phyloP scores from a whole-genome alignment of 2,329 filamentous ascomycete species.

The Didymella arachidicola region DNA sequence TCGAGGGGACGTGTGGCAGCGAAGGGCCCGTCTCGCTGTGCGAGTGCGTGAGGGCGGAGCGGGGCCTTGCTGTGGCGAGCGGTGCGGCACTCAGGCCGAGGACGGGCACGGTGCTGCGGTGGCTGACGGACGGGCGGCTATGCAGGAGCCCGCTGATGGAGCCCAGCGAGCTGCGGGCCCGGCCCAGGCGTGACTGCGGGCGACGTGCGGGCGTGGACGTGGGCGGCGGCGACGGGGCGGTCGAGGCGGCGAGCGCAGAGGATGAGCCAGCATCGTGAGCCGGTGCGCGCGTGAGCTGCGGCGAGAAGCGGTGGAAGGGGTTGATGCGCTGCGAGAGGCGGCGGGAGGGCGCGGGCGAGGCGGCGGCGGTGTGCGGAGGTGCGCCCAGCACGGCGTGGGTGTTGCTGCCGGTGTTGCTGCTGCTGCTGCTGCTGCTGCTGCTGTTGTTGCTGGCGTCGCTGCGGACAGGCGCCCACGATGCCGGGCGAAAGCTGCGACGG shows the following conservation, averaged over 20 bases:
- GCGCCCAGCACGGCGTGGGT: background rate
- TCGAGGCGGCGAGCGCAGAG: slow-evolving; percentile 5
- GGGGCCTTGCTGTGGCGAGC: slow-evolving; percentile 26
- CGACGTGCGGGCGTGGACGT: slow-evolving; percentile 28
- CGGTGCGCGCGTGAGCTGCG: slow-evolving; percentile 15
- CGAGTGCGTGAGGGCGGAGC: slow-evolving; percentile 32
- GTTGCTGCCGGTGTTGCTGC: background rate
- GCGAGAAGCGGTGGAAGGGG: slow-evolving; percentile 42
- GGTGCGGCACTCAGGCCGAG: slow-evolving; percentile 25
- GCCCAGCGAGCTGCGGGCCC: slow-evolving; percentile 49
- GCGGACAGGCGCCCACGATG: slow-evolving; percentile 39
- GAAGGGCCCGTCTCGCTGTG: slow-evolving; percentile 43
- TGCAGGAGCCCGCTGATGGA: slow-evolving; percentile 45
- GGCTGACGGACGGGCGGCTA: slow-evolving; percentile 36
- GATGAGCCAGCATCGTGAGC: slow-evolving; percentile 44
- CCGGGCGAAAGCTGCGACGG: slow-evolving; percentile 41
- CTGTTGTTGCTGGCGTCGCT: slow-evolving; percentile 13
- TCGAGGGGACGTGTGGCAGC: slow-evolving; percentile 40
- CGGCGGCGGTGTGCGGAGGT: background rate
- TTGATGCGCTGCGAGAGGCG: slow-evolving; percentile 37
- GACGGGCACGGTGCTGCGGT: slow-evolving; percentile 27
- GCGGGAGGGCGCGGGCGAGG: slow-evolving; percentile 24
- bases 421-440: background rate
- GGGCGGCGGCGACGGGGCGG: slow-evolving; percentile 11
- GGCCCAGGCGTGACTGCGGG: slow-evolving; percentile 43